Evolutionary conservation across 148 eudicot species (phyloP).

Genomic region (Chenopodium quinoa): DNA sequence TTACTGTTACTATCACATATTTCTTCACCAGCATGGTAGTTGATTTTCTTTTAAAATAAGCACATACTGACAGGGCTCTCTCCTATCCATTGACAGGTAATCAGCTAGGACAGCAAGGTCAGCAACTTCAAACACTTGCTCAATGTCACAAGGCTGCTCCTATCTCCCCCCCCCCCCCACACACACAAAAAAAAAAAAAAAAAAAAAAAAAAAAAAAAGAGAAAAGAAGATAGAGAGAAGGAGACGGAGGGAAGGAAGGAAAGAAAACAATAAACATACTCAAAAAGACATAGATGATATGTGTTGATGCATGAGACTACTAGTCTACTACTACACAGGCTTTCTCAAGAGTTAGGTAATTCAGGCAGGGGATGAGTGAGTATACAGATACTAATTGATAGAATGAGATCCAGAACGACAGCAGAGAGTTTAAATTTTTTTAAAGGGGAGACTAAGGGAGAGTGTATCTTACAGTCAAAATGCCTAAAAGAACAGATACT

Average conservation of each 20-base stretch:
- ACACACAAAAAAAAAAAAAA: too few relatives aligned
- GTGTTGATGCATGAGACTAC: not conserved
- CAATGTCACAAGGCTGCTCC: too few relatives aligned
- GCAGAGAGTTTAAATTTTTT: not conserved
- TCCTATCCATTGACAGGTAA: not conserved
- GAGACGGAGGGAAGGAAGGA: not conserved
- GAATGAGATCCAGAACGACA: not conserved
- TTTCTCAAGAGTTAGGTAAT: not conserved
- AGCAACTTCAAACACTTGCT: too few relatives aligned
- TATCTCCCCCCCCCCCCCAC: too few relatives aligned
- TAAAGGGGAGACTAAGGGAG: not conserved
- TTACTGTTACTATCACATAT: not conserved
- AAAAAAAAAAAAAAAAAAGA: too few relatives aligned
- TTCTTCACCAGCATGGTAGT: not conserved
- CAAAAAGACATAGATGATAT: too few relatives aligned
- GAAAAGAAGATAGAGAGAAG: too few relatives aligned
- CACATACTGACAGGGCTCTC: not conserved
- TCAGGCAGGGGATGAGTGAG: not conserved
- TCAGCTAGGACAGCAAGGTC: not conserved
- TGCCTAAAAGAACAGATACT: conserved; percentile 39
- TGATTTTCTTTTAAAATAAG: not conserved
- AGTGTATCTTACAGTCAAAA: conserved; percentile 34
- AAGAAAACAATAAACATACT: not conserved
- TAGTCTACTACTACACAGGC: not conserved
- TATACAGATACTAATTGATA: not conserved